Percentiles rank a stretch among this genome's conserved stretches.
Evolutionary conservation across 108 stramenopile genomes (phyloP).

Genomic region (Cyclotella cryptica): DNA sequence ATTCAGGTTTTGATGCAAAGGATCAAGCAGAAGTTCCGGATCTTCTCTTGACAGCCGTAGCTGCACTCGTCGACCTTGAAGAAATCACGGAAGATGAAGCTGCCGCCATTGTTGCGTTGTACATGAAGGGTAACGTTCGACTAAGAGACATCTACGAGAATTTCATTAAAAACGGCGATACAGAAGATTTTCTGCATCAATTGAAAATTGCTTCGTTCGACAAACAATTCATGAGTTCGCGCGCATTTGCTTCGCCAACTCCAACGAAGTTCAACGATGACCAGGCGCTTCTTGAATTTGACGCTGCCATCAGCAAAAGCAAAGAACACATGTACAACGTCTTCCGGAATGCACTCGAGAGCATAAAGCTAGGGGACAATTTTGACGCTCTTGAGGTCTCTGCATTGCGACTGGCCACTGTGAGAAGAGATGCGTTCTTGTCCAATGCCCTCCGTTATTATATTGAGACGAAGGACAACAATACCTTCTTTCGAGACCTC

Average conservation of each 20-base stretch:
- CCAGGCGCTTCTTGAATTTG: background rate
- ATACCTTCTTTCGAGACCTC: conserved; percentile 7
- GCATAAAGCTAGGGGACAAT: conserved; percentile 15
- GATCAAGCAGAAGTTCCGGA: conserved; percentile 14
- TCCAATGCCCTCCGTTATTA: conserved; percentile 15
- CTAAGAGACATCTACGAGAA: conserved; percentile 36
- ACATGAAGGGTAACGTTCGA: conserved; percentile 21
- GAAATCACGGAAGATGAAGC: conserved; percentile 34
- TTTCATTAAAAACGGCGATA: conserved; percentile 35
- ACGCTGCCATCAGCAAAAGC: background rate
- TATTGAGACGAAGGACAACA: conserved; percentile 1
- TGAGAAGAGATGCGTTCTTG: conserved; percentile 21
- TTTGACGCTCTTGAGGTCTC: conserved; percentile 32
- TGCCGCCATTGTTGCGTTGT: conserved; percentile 21
- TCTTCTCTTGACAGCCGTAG: conserved; percentile 31
- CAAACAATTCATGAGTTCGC: conserved; percentile 5
- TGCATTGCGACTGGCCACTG: conserved; percentile 46
- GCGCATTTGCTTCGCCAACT: background rate
- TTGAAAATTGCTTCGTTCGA: background rate
- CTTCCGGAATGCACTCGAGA: conserved; percentile 10
- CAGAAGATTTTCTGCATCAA: conserved; percentile 27
- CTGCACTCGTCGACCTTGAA: conserved; percentile 26
- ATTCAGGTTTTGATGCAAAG: background rate
- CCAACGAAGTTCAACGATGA: background rate
- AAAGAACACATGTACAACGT: background rate